Percentiles rank a stretch among this genome's conserved stretches.
phyloP scores from a whole-genome alignment of 768 basidiomycete genomes.

The Chalciporus sphaerocephalus region DNA sequence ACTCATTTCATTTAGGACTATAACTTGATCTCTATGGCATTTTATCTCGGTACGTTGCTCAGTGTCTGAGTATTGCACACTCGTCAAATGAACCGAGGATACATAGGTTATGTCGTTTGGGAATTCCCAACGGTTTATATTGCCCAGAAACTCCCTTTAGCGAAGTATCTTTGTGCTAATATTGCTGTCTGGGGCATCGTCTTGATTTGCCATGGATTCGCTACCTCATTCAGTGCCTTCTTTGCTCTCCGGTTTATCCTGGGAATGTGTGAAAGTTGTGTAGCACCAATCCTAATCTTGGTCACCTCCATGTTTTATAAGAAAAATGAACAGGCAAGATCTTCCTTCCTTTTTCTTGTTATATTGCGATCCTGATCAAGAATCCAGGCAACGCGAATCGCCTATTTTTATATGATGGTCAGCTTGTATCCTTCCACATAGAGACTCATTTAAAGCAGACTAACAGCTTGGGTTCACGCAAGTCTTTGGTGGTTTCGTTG shows the following conservation, averaged over 20 bases:
- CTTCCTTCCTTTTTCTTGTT: too few species aligned
- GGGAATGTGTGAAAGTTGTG: conserved; percentile 38
- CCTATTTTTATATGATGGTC: conserved; percentile 38
- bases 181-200: conserved; percentile 38
- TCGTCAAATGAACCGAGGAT: not conserved
- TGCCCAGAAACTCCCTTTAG: conserved; percentile 35
- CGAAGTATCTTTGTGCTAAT: conserved; percentile 39
- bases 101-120: conserved; percentile 33
- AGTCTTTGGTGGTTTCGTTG: conserved; percentile 37
- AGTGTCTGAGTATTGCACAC: not conserved
- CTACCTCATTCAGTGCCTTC: conserved; percentile 34
- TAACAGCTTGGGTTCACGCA: conserved; percentile 29
- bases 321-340: conserved; percentile 36
- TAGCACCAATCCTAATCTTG: conserved; percentile 38
- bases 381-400: conserved; percentile 29
- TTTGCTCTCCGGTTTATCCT: conserved; percentile 38
- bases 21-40: conserved; percentile 56
- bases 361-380: not conserved
- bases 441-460: not conserved
- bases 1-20: conserved; percentile 39
- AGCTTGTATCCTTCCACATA: not conserved
- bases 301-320: conserved; percentile 38
- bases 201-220: conserved; percentile 33
- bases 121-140: conserved; percentile 41
- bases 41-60: conserved; percentile 46